These are phyloP conservation scores for Meyerozyma athensensis DNA, from an alignment of 1,139 yeast species.

Conservation along the genomic window DNA sequence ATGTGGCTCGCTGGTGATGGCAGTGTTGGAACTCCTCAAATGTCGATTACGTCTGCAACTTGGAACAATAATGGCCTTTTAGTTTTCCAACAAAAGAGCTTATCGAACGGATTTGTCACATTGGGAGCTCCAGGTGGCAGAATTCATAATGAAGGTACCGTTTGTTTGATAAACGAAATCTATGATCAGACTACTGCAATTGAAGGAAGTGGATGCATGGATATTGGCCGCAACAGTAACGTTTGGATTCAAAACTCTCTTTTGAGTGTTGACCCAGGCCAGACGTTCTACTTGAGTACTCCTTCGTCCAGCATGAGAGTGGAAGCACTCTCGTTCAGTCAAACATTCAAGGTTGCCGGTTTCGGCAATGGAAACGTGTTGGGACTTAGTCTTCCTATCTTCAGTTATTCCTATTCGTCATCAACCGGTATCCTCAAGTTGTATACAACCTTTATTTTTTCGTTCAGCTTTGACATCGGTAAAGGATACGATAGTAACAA, in stretches of 20 bases:
- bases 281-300: slow-evolving; percentile 6
- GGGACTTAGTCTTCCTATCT: not conserved
- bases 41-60: slow-evolving; percentile 9
- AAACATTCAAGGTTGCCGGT: slow-evolving; percentile 6
- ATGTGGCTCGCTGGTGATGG: slow-evolving; percentile 13
- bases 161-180: slow-evolving; percentile 4
- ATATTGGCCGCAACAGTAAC: not conserved
- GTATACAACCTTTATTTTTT: too few species aligned
- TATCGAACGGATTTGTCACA: too few species aligned
- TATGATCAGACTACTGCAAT: slow-evolving; percentile 5
- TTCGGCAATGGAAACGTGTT: slow-evolving; percentile 7
- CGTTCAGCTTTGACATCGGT: too few species aligned
- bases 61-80: slow-evolving; percentile 11
- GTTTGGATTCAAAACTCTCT: not conserved
- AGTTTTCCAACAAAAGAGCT: slow-evolving; percentile 11
- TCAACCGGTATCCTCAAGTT: too few species aligned
- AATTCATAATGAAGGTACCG: slow-evolving; percentile 6
- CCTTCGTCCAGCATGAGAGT: slow-evolving; percentile 4
- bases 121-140: slow-evolving; percentile 7
- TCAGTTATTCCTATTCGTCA: too few species aligned
- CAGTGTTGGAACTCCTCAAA: slow-evolving; percentile 12
- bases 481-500: too few species aligned
- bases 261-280: slow-evolving; percentile 3
- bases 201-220: slow-evolving; percentile 7
- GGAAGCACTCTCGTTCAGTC: slow-evolving; percentile 2